A percentile compares a stretch with the other conserved stretches of the same genome.
Conservation (phyloP, 2,329 filamentous ascomycete species). For the Cercospora berteroae region DNA sequence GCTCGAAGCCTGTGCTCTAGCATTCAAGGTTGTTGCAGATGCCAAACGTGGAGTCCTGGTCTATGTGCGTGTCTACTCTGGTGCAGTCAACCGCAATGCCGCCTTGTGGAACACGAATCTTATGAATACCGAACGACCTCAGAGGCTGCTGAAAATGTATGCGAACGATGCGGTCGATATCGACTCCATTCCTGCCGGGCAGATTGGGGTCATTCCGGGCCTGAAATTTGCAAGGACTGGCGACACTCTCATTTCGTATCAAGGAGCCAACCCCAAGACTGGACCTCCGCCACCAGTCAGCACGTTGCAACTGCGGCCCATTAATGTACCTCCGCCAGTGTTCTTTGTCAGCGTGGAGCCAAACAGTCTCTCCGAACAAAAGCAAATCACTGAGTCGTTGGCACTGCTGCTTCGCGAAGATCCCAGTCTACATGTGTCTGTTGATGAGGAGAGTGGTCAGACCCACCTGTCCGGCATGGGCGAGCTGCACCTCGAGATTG, state of each 20-base stretch:
- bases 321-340: conserved; percentile 86
- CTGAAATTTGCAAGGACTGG: conserved; percentile 90
- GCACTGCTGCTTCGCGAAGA: conserved; percentile 83
- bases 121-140: conserved; percentile 72
- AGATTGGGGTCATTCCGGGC: conserved; percentile 90
- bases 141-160: conserved; percentile 83
- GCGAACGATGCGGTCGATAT: conserved; percentile 85
- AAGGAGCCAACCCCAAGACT: conserved; percentile 58
- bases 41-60: conserved; percentile 81
- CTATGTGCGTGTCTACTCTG: conserved; percentile 89
- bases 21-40: conserved; percentile 94
- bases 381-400: conserved; percentile 72
- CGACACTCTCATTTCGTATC: conserved; percentile 80
- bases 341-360: conserved; percentile 95
- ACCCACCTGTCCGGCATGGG: conserved; percentile 96
- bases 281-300: conserved; percentile 67
- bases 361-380: conserved; percentile 72
- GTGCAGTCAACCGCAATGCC: conserved; percentile 69
- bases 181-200: conserved; percentile 73
- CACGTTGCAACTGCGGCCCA: conserved; percentile 78
- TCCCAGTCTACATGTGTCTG: conserved; percentile 79
- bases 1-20: conserved; percentile 66
- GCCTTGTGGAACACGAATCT: conserved; percentile 86
- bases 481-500: conserved; percentile 90
- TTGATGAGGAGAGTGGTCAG: conserved; percentile 87